These are phyloP conservation scores for Venturia carpophila DNA, from an alignment of 2,329 filamentous ascomycete genomes.

Conservation along the genomic window DNA sequence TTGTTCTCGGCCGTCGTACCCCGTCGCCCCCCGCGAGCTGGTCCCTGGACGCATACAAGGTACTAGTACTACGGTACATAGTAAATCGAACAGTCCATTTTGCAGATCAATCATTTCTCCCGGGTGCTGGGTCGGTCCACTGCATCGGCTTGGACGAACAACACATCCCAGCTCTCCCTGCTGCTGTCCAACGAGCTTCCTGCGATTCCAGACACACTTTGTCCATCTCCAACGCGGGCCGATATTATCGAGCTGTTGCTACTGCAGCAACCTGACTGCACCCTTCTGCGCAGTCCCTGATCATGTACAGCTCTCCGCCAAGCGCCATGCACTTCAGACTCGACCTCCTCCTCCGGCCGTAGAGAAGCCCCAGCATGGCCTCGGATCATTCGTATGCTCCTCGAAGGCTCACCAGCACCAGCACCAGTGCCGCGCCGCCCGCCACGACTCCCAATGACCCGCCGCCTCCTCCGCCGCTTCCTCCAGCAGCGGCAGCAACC, in stretches of 20 bases:
- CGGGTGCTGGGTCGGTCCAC: not conserved
- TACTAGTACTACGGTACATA: no score
- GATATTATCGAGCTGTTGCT: not conserved
- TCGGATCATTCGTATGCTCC: conserved; percentile 7
- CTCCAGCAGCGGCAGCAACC: conserved; percentile 28
- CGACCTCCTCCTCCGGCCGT: not conserved
- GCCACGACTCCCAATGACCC: conserved; percentile 18
- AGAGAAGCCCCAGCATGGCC: not conserved
- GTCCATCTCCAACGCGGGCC: not conserved
- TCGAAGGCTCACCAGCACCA: conserved; percentile 16
- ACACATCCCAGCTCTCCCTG: not conserved
- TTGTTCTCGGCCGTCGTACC: no score
- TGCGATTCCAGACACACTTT: not conserved
- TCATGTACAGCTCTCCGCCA: not conserved
- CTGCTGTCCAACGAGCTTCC: conserved; percentile 1
- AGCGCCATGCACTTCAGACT: not conserved
- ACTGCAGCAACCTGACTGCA: conserved; percentile 3
- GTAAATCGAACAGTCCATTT: conserved; percentile 2
- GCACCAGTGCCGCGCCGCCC: conserved; percentile 22
- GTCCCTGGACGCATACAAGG: conserved; percentile 1
- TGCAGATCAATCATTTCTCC: not conserved
- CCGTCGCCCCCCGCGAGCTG: conserved; percentile 3
- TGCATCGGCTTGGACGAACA: not conserved
- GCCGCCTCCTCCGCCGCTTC: conserved; percentile 23
- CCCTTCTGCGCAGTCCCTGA: not conserved